Evolutionary conservation across 2,329 filamentous ascomycete species (phyloP).

Genomic region (Epichloe sylvatica): DNA sequence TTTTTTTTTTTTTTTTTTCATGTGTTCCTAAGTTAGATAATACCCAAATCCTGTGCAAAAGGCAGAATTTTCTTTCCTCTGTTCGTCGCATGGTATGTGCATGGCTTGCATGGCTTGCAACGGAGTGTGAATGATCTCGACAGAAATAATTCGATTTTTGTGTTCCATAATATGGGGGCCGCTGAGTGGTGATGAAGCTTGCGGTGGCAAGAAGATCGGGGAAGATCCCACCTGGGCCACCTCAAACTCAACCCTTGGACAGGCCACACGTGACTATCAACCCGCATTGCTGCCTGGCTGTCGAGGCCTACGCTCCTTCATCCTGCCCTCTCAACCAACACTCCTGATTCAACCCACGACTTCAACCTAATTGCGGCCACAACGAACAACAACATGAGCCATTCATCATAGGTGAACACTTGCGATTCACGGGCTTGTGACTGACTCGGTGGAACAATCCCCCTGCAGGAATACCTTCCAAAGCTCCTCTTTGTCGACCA

Average conservation of each 20-base stretch:
- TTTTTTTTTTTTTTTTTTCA: not conserved
- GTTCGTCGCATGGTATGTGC: not conserved
- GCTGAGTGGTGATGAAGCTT: too few species aligned
- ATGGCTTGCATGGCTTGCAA: not conserved
- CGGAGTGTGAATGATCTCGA: not conserved
- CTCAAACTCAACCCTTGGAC: not conserved
- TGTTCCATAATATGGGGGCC: too few species aligned
- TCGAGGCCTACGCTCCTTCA: not conserved
- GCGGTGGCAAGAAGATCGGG: too few species aligned
- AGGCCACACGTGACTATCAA: conserved; percentile 1
- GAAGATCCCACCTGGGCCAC: not conserved
- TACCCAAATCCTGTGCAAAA: conserved; percentile 1
- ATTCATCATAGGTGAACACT: not conserved
- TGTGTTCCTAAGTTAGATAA: not conserved
- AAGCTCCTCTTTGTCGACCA: not conserved
- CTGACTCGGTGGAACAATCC: not conserved
- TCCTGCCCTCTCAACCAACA: not conserved
- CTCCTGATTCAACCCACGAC: not conserved
- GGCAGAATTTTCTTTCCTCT: not conserved
- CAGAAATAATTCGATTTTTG: not conserved
- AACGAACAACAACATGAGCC: not conserved
- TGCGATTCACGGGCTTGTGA: not conserved
- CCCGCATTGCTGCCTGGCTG: not conserved
- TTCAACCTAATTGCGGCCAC: not conserved
- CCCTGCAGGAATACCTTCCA: not conserved